Evolutionary conservation across 2,329 filamentous ascomycete genomes (phyloP).

Genomic region (Ophiocordyceps australis): DNA sequence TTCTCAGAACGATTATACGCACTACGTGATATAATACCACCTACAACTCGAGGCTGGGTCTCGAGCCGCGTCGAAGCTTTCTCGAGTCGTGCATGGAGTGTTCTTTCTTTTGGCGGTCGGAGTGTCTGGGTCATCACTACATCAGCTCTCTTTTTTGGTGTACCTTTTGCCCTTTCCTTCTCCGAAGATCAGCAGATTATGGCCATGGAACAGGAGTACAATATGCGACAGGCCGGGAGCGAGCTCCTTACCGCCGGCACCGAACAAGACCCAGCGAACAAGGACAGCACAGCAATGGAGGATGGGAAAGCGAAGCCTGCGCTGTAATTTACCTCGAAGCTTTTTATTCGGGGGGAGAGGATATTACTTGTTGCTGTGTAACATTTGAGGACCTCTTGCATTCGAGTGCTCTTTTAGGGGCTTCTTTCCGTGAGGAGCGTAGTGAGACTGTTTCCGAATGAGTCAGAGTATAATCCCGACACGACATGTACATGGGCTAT

Average conservation of each 20-base stretch:
- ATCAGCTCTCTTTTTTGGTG: constrained; percentile 72
- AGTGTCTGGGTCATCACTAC: constrained; percentile 83
- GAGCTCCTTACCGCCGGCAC: constrained; percentile 40
- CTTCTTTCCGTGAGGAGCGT: no score
- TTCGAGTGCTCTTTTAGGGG: no score
- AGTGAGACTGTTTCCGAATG: no score
- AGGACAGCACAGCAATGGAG: constrained; percentile 30
- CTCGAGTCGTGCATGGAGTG: constrained; percentile 25
- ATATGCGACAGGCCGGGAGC: constrained; percentile 81
- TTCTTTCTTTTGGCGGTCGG: constrained; percentile 60
- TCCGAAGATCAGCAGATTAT: constrained; percentile 92
- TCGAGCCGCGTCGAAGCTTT: constrained; percentile 41
- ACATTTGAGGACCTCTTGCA: no score
- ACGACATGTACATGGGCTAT: no score
- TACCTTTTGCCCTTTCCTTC: constrained; percentile 85
- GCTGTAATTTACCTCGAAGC: no score
- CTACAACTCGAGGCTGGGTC: constrained; percentile 51
- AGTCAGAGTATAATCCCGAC: no score
- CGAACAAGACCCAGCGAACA: constrained; percentile 25
- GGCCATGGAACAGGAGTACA: constrained; percentile 95
- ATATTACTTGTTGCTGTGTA: no score
- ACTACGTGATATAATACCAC: constrained; percentile 59
- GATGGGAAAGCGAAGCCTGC: constrained; percentile 26
- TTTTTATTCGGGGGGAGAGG: no score
- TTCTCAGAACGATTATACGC: constrained; percentile 54